Conservation (phyloP, 164 flowering plant genomes). For the Tinospora cordifolia region DNA sequence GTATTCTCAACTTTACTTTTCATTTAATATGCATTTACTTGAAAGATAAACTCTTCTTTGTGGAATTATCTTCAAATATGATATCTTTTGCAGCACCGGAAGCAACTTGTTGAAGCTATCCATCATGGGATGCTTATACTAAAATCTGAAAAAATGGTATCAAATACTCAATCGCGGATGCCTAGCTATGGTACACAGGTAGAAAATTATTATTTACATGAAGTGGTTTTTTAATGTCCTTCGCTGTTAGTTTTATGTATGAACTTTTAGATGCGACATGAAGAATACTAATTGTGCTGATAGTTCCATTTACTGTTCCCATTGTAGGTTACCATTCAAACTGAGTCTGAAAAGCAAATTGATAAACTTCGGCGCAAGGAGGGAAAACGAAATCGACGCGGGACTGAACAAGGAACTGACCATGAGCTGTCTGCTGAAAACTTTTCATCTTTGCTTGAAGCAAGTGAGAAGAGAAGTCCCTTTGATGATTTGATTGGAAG, state of each 20-base stretch:
- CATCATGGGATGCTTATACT: slow-evolving; percentile 56
- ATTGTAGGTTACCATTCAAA: slow-evolving; percentile 87
- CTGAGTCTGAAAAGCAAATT: slow-evolving; percentile 72
- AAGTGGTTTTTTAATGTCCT: background rate
- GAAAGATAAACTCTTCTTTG: background rate
- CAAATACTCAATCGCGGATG: slow-evolving; percentile 62
- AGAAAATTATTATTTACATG: background rate
- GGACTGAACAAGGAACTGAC: slow-evolving; percentile 57
- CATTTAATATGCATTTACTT: background rate
- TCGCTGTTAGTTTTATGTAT: background rate
- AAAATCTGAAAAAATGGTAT: slow-evolving; percentile 59
- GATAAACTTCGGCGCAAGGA: slow-evolving; percentile 96
- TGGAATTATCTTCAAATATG: background rate
- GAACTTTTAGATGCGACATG: background rate
- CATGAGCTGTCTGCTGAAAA: slow-evolving; percentile 42
- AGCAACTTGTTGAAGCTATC: slow-evolving; percentile 70
- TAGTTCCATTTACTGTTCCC: background rate
- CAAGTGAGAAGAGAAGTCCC: slow-evolving; percentile 67
- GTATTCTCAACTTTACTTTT: background rate
- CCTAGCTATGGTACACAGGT: slow-evolving; percentile 99
- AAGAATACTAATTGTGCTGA: background rate
- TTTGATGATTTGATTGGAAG: slow-evolving; percentile 75
- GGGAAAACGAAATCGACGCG: slow-evolving; percentile 73
- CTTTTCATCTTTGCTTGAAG: slow-evolving; percentile 79
- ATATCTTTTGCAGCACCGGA: slow-evolving; percentile 55